Percentiles rank a stretch among this genome's conserved stretches.
Evolutionary conservation across 768 basidiomycete genomes (phyloP).

Genomic region (Tricholoma sp.): DNA sequence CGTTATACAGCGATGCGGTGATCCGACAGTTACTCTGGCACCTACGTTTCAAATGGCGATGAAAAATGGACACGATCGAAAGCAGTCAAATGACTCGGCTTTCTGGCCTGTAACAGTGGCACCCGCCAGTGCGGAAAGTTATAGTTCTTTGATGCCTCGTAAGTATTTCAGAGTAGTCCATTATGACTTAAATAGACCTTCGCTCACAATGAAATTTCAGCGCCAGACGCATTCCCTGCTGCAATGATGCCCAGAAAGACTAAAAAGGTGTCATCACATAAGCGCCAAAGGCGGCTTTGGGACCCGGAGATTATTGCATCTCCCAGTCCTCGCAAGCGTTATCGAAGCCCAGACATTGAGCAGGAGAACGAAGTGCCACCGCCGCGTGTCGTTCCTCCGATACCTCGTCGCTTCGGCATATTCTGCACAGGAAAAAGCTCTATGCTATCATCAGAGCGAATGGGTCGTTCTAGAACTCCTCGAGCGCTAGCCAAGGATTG

Average conservation of each 20-base stretch:
- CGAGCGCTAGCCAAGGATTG: constrained; percentile 8
- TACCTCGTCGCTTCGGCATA: constrained; percentile 32
- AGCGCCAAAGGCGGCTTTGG: constrained; percentile 9
- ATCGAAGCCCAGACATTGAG: constrained; percentile 24
- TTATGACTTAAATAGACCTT: no score
- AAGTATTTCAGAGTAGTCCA: constrained; percentile 8
- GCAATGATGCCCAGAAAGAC: neutral
- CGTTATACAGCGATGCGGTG: constrained; percentile 16
- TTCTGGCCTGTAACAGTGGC: constrained; percentile 11
- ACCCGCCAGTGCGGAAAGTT: constrained; percentile 7
- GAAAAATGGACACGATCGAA: neutral
- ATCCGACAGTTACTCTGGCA: neutral
- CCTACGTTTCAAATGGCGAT: neutral
- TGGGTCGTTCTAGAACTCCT: constrained; percentile 4
- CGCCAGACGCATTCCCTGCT: constrained; percentile 30
- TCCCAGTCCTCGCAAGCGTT: constrained; percentile 11
- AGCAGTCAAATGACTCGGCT: constrained; percentile 2
- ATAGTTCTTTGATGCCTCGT: constrained; percentile 32
- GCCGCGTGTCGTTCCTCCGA: constrained; percentile 20
- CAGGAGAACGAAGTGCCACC: constrained; percentile 24
- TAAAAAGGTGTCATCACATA: neutral
- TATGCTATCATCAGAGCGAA: constrained; percentile 17
- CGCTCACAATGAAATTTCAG: constrained; percentile 15
- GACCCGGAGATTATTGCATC: constrained; percentile 13
- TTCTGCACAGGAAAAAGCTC: constrained; percentile 35